Conservation (phyloP, 2,329 filamentous ascomycete genomes). For the Eutypella sp. region DNA sequence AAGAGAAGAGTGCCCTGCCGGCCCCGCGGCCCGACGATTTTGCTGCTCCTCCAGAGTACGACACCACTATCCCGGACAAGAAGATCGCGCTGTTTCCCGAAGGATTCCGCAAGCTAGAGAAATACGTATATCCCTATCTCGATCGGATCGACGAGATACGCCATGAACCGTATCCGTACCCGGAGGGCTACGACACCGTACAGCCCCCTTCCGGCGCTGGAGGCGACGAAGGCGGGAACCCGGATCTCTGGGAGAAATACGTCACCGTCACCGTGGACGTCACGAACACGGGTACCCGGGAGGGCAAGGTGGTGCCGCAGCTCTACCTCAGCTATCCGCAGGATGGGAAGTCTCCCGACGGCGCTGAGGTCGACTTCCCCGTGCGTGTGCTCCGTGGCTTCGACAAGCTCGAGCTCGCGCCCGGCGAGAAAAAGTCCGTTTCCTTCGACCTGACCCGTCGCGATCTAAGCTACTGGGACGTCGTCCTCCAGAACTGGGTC, state of each 20-base stretch:
- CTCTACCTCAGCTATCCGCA: constrained; percentile 42
- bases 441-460: constrained; percentile 58
- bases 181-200: constrained; percentile 46
- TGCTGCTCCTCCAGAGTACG: constrained; percentile 47
- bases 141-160: constrained; percentile 40
- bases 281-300: constrained; percentile 45
- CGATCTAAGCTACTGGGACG: constrained; percentile 71
- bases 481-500: constrained; percentile 63
- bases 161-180: constrained; percentile 42
- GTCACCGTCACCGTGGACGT: constrained; percentile 46
- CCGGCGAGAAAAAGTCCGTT: constrained; percentile 49
- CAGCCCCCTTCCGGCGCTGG: constrained; percentile 58
- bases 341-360: constrained; percentile 6
- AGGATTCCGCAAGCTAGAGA: constrained; percentile 55
- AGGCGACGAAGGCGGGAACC: constrained; percentile 64
- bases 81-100: constrained; percentile 56
- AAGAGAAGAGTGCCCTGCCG: constrained; percentile 40
- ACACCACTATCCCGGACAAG: constrained; percentile 48
- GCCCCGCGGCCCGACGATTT: constrained; percentile 35
- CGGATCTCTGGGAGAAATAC: constrained; percentile 56
- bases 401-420: constrained; percentile 58
- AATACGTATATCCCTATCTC: constrained; percentile 72
- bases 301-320: constrained; percentile 42
- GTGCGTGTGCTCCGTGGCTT: constrained; percentile 66
- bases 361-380: constrained; percentile 53